Percentiles rank a stretch among this genome's conserved stretches.
Conservation (phyloP, 345 rosid genomes). For the Pistacia integerrima region DNA sequence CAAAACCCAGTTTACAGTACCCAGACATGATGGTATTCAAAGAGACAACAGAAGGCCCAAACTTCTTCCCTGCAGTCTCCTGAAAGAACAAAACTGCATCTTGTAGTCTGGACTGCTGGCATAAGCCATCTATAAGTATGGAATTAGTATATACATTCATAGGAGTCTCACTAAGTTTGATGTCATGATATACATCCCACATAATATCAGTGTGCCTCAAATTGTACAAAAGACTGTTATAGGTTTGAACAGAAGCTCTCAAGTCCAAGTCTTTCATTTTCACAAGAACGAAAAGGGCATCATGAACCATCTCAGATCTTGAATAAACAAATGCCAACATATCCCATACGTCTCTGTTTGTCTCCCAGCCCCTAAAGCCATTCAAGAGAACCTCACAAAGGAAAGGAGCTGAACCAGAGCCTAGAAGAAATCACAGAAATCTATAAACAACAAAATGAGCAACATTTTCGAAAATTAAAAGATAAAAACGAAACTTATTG, state of each 20-base stretch:
- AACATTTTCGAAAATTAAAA: constrained; percentile 5
- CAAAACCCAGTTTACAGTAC: constrained; percentile 67
- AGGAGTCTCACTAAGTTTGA: constrained; percentile 36
- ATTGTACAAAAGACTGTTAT: constrained; percentile 64
- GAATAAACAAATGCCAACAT: constrained; percentile 67
- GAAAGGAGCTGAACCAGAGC: constrained; percentile 62
- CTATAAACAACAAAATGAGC: constrained; percentile 36
- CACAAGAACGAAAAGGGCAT: constrained; percentile 62
- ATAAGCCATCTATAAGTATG: constrained; percentile 69
- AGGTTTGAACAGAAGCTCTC: constrained; percentile 56
- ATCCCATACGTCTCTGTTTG: constrained; percentile 67
- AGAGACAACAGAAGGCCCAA: constrained; percentile 64
- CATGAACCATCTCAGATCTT: constrained; percentile 67
- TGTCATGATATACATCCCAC: constrained; percentile 64
- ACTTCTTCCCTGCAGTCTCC: constrained; percentile 41
- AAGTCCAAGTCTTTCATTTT: constrained; percentile 69
- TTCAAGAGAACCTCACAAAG: constrained; percentile 56
- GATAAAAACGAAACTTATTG: neutral
- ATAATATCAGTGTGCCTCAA: constrained; percentile 59
- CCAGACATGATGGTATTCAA: constrained; percentile 72
- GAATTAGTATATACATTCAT: constrained; percentile 56
- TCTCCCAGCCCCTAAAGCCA: constrained; percentile 54
- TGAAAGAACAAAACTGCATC: constrained; percentile 60
- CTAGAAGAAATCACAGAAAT: constrained; percentile 51
- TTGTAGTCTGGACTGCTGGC: constrained; percentile 58